Conservation (phyloP, 306 rosid genomes). For the Nissolia schottii region DNA sequence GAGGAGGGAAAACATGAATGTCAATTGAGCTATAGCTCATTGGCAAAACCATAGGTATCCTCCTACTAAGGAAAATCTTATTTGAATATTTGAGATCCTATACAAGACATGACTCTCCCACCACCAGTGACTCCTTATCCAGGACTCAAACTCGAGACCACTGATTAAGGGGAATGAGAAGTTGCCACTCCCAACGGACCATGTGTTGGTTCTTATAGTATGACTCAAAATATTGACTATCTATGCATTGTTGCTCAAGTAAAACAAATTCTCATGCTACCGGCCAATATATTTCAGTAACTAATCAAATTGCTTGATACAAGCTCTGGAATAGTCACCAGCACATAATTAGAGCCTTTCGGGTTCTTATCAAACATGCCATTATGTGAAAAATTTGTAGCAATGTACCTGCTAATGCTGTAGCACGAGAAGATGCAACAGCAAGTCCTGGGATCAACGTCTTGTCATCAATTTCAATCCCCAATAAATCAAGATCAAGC, state of each 20-base stretch:
- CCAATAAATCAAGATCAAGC: slow-evolving; percentile 86
- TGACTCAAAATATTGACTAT: slow-evolving; percentile 4
- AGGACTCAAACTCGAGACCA: no score
- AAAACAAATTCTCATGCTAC: not conserved
- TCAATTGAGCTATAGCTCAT: no score
- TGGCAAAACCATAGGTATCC: no score
- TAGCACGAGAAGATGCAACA: slow-evolving; percentile 81
- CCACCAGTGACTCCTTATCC: no score
- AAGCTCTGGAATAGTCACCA: not conserved
- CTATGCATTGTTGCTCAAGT: not conserved
- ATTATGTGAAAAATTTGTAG: not conserved
- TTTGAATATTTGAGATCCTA: no score
- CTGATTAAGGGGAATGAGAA: no score
- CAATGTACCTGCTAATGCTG: slow-evolving; percentile 68
- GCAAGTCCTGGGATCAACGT: slow-evolving; percentile 88
- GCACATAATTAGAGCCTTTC: not conserved
- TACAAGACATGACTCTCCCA: no score
- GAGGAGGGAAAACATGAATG: no score
- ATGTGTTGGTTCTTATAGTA: no score
- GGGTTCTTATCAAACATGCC: no score
- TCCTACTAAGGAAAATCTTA: no score
- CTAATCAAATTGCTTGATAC: not conserved
- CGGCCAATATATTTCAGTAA: not conserved
- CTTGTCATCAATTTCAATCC: slow-evolving; percentile 78
- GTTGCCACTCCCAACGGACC: no score